These are phyloP conservation scores for Sicyos baderoa DNA, from an alignment of 306 rosid species.

Conservation along the genomic window DNA sequence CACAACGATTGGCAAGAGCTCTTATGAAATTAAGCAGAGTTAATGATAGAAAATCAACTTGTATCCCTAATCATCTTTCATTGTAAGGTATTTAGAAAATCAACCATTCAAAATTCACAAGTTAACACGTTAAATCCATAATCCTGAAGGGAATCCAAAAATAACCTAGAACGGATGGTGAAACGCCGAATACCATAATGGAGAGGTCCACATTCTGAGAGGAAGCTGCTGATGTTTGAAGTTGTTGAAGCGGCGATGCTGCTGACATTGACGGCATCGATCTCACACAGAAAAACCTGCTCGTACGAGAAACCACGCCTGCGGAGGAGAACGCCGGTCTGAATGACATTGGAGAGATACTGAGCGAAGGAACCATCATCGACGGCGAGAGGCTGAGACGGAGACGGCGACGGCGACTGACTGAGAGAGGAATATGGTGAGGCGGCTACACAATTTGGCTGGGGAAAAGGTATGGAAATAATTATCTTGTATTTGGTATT, in stretches of 20 bases:
- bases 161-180: not conserved
- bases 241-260: constrained; percentile 9
- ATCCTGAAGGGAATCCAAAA: not conserved
- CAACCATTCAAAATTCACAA: too few species aligned
- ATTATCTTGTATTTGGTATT: too few species aligned
- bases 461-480: too few species aligned
- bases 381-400: not conserved
- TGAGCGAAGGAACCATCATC: constrained; percentile 2
- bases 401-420: too few species aligned
- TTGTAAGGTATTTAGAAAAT: not conserved
- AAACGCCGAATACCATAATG: constrained; percentile 16
- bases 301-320: not conserved
- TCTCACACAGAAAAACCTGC: constrained; percentile 9
- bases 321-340: not conserved
- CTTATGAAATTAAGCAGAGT: not conserved
- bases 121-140: not conserved
- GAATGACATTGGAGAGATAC: not conserved
- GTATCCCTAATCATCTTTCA: too few species aligned
- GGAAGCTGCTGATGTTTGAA: constrained; percentile 9
- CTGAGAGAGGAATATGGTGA: not conserved
- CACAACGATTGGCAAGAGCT: not conserved
- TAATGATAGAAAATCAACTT: not conserved
- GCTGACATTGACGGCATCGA: constrained; percentile 16
- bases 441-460: not conserved
- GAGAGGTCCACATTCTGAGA: constrained; percentile 18